Evolutionary conservation across 371 early-diverging fungal genomes (phyloP), one percentile per base, ranked within the genome.

Genomic region (Haplosporangium sp.): DNA sequence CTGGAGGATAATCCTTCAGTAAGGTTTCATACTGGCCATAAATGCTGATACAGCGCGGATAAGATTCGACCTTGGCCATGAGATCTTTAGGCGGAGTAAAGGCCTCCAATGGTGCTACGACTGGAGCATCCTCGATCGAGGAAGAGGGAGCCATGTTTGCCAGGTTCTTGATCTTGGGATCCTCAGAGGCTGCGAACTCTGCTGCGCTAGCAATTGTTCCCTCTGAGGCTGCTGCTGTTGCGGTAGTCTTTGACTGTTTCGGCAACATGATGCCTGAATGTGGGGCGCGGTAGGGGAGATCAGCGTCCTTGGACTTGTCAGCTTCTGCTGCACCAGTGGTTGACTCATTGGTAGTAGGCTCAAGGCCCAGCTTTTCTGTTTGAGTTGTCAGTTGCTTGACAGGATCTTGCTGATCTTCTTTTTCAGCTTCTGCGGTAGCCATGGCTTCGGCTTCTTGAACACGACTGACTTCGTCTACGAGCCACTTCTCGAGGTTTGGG

Each of bases 1-100:
- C 62, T 16, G 65, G 65, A 38, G 75, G 70, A 11, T 55, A 46
- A 43, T 71, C 64, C 21, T 62, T 70, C 18, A 52, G 68, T 23
- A 79, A 21, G n/a, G 41, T 43, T 20, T 79, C 80, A 23, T 79
- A 79, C 48, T 79, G 80, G 10, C 69, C 57, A 42, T 79, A 79
- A 36, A 79, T 73, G 18, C 80, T 79, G 59, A 79, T 65, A 52
- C 80, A 79, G 13, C 80, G 73, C 21, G 73, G 46, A 20, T 62
- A 46, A 8, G 69, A 12, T 10, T 79, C 73, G 36, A 79, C 61
- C 10, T 64, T 38, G 0, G 62, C 40, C 47, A 61, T n/a, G 13
- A 79, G 69, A 37, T 68, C 59, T 29, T 55, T 47, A 37, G 80
- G 69, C 13, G 63, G 69, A 2, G 80, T 79, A 52, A 79, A 79